Base-by-base conservation (phyloP, 495 filamentous ascomycete genomes). In the Niebla homalea region DNA sequence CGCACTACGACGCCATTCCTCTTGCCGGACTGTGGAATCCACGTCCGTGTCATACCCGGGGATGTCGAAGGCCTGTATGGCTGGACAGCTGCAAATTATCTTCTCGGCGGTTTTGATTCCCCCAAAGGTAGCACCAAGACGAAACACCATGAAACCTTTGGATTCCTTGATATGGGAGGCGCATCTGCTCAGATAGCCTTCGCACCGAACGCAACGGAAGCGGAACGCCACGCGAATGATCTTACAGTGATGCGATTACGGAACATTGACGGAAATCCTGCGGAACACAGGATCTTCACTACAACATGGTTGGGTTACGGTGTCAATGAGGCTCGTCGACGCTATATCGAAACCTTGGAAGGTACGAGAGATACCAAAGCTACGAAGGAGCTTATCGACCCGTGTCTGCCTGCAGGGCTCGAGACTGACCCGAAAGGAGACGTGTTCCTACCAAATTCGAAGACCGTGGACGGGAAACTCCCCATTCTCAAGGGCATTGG, bases 11-110 rank as follows among this genome's bases (percentile, higher is more conserved):
- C 89, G 11, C 70, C 80, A 19, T 99, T 99, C 58, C 73, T 80
- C 43, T 74, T 99, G 4, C 89, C 92, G 35, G 89, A 97, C 62
- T 99, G 92, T 68, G 78, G 74, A 47, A 64, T 85, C 4, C 89
- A 99, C 59, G 85, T 99, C 20, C 90, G 96, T 60, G 88, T 95
- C 12, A 97, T 99, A 50, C 80, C 86, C 1, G 92, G 92, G n/a
- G 89, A 94, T 60, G 97, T 93, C 0, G 92, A 99, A 64, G 92
- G 89, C 16, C 64, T 99, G 37, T 99, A 97, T 56, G 92, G 92
- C n/a, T 99, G 92, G 92, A 82, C 97, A 55, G 92, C 92, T 32
- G 81, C 90, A n/a, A 99, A 99, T 60, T 99, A 97, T 61, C 67
- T 99, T 18, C 69, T 99, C 29, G 89, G 86, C n/a, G 87, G 87